These are phyloP conservation scores for Punica granatum DNA, from an alignment of 345 rosid species.

Conservation along the genomic window DNA sequence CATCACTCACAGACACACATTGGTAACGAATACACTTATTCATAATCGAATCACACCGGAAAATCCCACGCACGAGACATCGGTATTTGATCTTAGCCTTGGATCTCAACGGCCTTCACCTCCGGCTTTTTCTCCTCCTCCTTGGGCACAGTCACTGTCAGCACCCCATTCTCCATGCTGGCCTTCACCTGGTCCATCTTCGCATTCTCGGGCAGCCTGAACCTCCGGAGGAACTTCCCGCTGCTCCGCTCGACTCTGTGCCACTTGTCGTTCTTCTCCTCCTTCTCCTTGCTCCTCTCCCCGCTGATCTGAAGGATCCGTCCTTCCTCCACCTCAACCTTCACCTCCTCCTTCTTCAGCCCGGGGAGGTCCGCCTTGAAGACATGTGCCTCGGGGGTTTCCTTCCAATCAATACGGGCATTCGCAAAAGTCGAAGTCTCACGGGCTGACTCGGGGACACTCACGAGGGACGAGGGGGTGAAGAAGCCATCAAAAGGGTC, in stretches of 20 bases:
- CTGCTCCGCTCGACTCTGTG: conserved; percentile 31
- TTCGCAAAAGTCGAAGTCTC: conserved; percentile 24
- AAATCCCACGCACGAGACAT: not conserved
- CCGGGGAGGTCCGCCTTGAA: conserved; percentile 40
- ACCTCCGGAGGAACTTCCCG: conserved; percentile 35
- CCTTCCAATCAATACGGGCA: conserved; percentile 37
- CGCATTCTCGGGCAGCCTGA: conserved; percentile 36
- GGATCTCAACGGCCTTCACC: conserved; percentile 44
- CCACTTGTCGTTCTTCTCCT: conserved; percentile 37
- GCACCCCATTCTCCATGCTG: conserved; percentile 49
- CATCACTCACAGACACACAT: not conserved
- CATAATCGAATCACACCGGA: not conserved
- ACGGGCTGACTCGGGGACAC: not conserved
- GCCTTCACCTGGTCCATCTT: conserved; percentile 37
- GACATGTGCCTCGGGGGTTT: conserved; percentile 32
- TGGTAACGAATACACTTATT: not conserved
- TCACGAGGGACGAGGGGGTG: conserved; percentile 1
- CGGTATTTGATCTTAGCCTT: conserved; percentile 1
- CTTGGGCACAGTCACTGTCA: conserved; percentile 32
- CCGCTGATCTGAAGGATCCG: conserved; percentile 31
- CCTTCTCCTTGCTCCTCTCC: conserved; percentile 28
- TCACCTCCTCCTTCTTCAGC: conserved; percentile 37
- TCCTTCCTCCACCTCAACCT: conserved; percentile 38
- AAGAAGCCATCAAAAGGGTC: conserved; percentile 14
- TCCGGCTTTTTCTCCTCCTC: conserved; percentile 25